Evolutionary conservation across 495 filamentous ascomycete genomes (phyloP).

Genomic region (Penicillium parvum): DNA sequence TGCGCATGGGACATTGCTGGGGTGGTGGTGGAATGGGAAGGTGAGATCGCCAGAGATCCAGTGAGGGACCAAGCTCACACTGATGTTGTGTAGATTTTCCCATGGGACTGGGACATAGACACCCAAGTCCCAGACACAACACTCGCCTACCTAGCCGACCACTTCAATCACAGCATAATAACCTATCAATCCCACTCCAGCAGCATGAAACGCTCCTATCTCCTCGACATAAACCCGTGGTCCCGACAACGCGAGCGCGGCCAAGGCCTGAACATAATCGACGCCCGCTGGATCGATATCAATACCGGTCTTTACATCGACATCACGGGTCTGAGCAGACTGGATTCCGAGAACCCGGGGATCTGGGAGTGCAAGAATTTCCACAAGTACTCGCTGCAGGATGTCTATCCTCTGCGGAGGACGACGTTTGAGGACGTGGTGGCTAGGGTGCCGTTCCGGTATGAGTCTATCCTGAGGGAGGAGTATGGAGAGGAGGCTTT

Average conservation of each 20-base stretch:
- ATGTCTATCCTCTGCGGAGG: conserved; percentile 52
- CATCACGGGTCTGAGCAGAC: conserved; percentile 74
- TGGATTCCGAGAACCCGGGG: conserved; percentile 56
- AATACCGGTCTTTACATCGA: conserved; percentile 79
- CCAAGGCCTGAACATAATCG: conserved; percentile 74
- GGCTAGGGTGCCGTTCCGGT: conserved; percentile 59
- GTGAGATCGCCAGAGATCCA: conserved; percentile 23
- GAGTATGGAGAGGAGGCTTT: conserved; percentile 57
- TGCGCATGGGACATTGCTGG: conserved; percentile 79
- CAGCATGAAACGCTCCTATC: conserved; percentile 49
- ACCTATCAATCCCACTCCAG: conserved; percentile 44
- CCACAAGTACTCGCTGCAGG: conserved; percentile 59
- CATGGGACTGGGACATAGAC: conserved; percentile 89
- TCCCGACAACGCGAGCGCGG: conserved; percentile 54
- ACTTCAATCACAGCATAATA: conserved; percentile 63
- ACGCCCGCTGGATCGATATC: conserved; percentile 79
- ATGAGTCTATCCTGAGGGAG: conserved; percentile 52
- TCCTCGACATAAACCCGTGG: conserved; percentile 77
- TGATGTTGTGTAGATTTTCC: conserved; percentile 54
- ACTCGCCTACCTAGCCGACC: conserved; percentile 54
- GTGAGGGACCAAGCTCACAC: neutral
- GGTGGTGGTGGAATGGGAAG: conserved; percentile 89
- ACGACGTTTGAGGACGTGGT: conserved; percentile 57
- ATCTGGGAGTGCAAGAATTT: conserved; percentile 81
- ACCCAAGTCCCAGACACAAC: conserved; percentile 68